Conservation (phyloP, 305 asterid species). For the Euphrasia arctica region DNA sequence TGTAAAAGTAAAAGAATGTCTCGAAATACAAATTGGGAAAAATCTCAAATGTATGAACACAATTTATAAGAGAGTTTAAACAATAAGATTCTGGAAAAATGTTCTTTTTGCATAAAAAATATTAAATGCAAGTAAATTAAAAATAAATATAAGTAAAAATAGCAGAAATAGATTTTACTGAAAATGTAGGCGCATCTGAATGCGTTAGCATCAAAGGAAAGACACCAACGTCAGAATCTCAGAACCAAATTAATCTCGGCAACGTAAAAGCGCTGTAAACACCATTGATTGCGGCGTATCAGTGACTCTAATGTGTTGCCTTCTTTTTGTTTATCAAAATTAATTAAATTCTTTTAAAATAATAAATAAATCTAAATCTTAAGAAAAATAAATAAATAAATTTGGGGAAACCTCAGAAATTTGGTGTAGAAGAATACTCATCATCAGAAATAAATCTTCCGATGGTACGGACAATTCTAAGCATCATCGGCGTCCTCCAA, state of each 20-base stretch:
- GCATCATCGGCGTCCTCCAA: constrained; percentile 42
- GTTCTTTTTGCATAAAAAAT: no score
- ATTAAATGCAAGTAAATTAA: no score
- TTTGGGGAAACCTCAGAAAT: constrained; percentile 39
- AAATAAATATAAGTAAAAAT: no score
- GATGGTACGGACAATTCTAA: constrained; percentile 73
- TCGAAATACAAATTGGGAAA: no score
- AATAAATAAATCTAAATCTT: no score
- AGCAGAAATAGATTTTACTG: no score
- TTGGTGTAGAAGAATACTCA: constrained; percentile 17
- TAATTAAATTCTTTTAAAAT: no score
- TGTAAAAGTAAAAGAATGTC: no score
- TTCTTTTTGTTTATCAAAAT: not conserved
- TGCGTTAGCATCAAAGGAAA: constrained; percentile 28
- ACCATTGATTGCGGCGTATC: constrained; percentile 48
- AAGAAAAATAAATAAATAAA: no score
- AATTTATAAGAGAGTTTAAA: no score
- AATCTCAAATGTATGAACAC: no score
- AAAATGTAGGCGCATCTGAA: constrained; percentile 48
- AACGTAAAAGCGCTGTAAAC: constrained; percentile 67
- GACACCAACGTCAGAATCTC: constrained; percentile 50
- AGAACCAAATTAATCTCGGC: constrained; percentile 44
- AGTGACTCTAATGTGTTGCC: constrained; percentile 82
- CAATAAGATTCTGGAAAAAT: no score
- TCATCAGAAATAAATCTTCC: constrained; percentile 32